Evolutionary conservation across 2,329 filamentous ascomycete species (phyloP), one percentile per base, ranked within the genome.

Genomic region (Calonectria pseudoreteaudii): DNA sequence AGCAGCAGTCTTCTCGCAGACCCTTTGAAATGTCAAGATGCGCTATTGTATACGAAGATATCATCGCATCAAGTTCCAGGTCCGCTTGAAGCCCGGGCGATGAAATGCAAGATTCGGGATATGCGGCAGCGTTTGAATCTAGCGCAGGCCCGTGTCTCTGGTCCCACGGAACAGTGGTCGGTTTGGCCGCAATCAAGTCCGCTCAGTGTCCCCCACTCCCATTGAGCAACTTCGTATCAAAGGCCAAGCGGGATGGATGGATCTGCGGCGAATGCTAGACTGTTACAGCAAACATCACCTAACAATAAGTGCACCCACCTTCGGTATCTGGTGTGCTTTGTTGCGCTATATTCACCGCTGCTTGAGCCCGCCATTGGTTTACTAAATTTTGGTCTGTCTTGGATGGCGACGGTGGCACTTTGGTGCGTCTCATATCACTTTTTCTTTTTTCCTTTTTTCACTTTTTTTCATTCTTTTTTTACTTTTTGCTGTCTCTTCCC

Each of bases 191-290:
- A 14, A 11, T 58, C 50, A 65, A 58, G 72, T 74, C 67, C 56
- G 68, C 41, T 66, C 34, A 30, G 16, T 18, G 10, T 47, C 56
- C 67, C 67, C 67, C 53, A 49, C 36, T 30, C 44, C 26, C 31
- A 58, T 49, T 23, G 60, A 66, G 71, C 72, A 77, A 68, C 68
- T 70, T 74, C 72, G 72, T 75, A 66, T 72, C 77, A 23, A 77
- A 60, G 68, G 66, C 56, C 47, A 75, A 66, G 68, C 72, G 72
- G 76, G 75, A 77, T 75, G 76, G 75, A 77, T 75, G 75, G 75
- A 77, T 75, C 71, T 66, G 72, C 67, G 66, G 70, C 66, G 65
- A 49, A 44, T 28, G 71, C 64, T 68, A 66, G 68, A 38, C 72
- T 71, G 70, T 74, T 66, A 77, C 56, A 66, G 60, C 68, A 69